These are phyloP conservation scores for Botrytis medusae DNA, from an alignment of 2,329 filamentous ascomycete species.

Conservation along the genomic window DNA sequence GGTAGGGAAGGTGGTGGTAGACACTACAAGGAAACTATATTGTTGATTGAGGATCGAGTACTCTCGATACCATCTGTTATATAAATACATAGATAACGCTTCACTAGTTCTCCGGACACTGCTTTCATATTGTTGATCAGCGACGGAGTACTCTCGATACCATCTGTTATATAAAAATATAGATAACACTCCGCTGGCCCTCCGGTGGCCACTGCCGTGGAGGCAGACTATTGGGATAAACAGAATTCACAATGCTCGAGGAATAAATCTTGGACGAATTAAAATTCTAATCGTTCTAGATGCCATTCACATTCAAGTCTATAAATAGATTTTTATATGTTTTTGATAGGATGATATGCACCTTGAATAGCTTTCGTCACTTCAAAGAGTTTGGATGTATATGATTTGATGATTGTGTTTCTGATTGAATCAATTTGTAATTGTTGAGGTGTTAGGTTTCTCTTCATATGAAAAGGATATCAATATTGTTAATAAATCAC, in stretches of 20 bases:
- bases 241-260: neutral
- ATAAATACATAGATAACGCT: neutral
- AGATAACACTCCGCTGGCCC: neutral
- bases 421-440: neutral
- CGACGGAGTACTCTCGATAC: no score
- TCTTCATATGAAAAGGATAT: neutral
- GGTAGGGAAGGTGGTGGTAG: no score
- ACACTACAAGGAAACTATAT: no score
- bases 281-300: neutral
- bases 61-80: no score
- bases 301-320: neutral
- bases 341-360: conserved; percentile 8
- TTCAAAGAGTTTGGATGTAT: neutral
- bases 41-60: no score
- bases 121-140: no score
- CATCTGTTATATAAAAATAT: neutral
- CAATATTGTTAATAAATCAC: neutral
- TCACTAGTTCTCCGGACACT: neutral
- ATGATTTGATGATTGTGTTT: neutral
- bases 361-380: neutral
- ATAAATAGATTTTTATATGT: neutral
- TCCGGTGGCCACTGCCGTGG: conserved; percentile 1
- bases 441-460: neutral
- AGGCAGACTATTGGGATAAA: neutral
- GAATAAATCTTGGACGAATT: neutral